These are phyloP conservation scores for Aspergillus latus DNA, from an alignment of 2,329 filamentous ascomycete genomes.

Conservation along the genomic window DNA sequence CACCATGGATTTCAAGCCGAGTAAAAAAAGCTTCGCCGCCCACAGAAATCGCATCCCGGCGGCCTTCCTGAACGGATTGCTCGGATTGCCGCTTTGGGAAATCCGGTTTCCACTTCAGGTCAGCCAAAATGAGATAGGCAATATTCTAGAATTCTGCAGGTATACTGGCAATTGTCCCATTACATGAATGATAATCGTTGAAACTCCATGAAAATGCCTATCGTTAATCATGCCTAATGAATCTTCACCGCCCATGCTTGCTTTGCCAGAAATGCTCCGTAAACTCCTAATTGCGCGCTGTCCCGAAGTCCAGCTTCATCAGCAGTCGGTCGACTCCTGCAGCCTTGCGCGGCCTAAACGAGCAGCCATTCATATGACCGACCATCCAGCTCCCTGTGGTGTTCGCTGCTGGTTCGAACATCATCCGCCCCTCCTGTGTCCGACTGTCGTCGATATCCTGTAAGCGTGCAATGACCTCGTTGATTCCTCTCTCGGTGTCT, in stretches of 20 bases:
- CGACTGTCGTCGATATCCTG: constrained; percentile 61
- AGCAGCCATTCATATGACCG: constrained; percentile 29
- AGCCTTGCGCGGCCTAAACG: constrained; percentile 69
- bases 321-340: constrained; percentile 80
- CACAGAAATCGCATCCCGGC: not conserved
- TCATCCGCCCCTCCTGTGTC: constrained; percentile 40
- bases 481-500: constrained; percentile 66
- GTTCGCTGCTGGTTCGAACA: constrained; percentile 33
- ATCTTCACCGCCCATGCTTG: not conserved
- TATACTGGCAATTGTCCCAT: not conserved
- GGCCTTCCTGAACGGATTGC: not conserved
- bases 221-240: not conserved
- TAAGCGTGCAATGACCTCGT: constrained; percentile 57
- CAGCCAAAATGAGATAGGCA: not conserved
- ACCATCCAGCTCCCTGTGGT: constrained; percentile 30
- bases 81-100: constrained; percentile 20
- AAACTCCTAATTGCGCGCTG: constrained; percentile 19
- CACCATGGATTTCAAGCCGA: not conserved
- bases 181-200: not conserved
- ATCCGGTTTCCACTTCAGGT: not conserved
- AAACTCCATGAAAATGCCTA: not conserved
- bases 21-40: not conserved
- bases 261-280: not conserved
- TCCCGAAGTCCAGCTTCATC: constrained; percentile 78
- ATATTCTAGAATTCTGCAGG: not conserved